Conservation (phyloP, 371 early-diverging fungal species). For the Dinochytrium kinnereticum region DNA sequence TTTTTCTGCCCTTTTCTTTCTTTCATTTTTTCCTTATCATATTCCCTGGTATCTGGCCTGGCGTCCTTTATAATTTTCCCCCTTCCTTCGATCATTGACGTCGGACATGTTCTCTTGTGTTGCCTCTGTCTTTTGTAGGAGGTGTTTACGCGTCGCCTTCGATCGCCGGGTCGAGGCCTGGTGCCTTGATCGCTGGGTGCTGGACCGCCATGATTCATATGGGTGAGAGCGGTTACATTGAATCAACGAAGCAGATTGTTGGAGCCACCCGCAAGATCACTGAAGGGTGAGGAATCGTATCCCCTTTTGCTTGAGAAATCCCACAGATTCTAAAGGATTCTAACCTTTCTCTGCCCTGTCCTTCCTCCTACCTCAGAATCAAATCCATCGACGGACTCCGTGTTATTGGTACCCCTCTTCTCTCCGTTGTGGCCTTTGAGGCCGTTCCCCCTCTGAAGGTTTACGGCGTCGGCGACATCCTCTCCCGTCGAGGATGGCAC, state of each 20-base stretch:
- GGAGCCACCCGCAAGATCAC: constrained; percentile 75
- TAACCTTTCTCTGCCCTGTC: too few species aligned
- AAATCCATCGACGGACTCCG: constrained; percentile 72
- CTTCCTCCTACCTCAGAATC: constrained; percentile 47
- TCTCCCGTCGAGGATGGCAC: constrained; percentile 69
- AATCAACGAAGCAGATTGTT: constrained; percentile 81
- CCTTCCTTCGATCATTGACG: too few species aligned
- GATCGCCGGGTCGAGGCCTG: constrained; percentile 92
- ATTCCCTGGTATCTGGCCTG: not conserved
- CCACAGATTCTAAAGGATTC: not conserved
- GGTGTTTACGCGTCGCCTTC: constrained; percentile 96
- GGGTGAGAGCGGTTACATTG: constrained; percentile 87
- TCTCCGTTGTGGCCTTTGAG: constrained; percentile 89
- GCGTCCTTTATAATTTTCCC: not conserved
- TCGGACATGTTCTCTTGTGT: too few species aligned
- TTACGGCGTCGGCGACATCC: constrained; percentile 80
- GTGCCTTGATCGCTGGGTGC: constrained; percentile 94
- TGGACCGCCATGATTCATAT: constrained; percentile 92
- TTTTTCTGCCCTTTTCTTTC: not conserved
- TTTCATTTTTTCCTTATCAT: not conserved
- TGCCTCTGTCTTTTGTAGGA: constrained; percentile 39
- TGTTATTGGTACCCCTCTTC: constrained; percentile 84
- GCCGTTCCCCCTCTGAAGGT: constrained; percentile 71
- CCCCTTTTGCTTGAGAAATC: not conserved
- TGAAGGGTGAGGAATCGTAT: constrained; percentile 53